phyloP scores from a whole-genome alignment of 768 basidiomycete species.

The Tylopilus intermedius region DNA sequence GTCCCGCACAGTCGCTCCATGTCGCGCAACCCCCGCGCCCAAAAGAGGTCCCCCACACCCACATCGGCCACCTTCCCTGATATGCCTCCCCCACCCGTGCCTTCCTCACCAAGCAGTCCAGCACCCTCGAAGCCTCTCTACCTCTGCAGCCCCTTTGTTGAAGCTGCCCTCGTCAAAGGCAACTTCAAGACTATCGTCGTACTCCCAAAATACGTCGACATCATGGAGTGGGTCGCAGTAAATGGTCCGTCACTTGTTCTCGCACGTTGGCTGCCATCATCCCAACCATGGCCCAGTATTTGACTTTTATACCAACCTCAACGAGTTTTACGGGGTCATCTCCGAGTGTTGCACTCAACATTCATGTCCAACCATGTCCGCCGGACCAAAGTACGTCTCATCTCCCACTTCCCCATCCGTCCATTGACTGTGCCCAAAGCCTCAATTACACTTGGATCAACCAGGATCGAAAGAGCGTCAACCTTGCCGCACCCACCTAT shows the following conservation, averaged over 20 bases:
- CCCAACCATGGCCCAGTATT: slow-evolving; percentile 54
- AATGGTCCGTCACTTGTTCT: slow-evolving; percentile 61
- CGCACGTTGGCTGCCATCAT: no score
- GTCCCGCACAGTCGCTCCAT: slow-evolving; percentile 57
- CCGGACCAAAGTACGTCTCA: slow-evolving; percentile 67
- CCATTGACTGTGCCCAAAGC: slow-evolving; percentile 34
- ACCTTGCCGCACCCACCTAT: slow-evolving; percentile 90
- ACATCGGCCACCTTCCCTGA: slow-evolving; percentile 59
- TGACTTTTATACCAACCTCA: slow-evolving; percentile 96
- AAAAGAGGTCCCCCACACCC: slow-evolving; percentile 72
- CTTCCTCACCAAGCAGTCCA: slow-evolving; percentile 34
- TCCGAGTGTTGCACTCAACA: slow-evolving; percentile 90
- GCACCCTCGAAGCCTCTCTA: slow-evolving; percentile 63
- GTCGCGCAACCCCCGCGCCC: slow-evolving; percentile 61
- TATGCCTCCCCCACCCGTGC: slow-evolving; percentile 37
- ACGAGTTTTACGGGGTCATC: slow-evolving; percentile 93
- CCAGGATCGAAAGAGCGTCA: slow-evolving; percentile 81
- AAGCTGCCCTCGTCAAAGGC: slow-evolving; percentile 92
- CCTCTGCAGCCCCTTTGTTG: slow-evolving; percentile 90
- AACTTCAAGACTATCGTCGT: slow-evolving; percentile 99
- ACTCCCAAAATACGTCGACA: slow-evolving; percentile 90
- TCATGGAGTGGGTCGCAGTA: slow-evolving; percentile 96
- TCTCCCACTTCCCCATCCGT: not conserved
- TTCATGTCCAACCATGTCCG: slow-evolving; percentile 89
- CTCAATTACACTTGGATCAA: slow-evolving; percentile 95